phyloP scores from a whole-genome alignment of 2,329 filamentous ascomycete genomes.

The Coniochaeta sp. region DNA sequence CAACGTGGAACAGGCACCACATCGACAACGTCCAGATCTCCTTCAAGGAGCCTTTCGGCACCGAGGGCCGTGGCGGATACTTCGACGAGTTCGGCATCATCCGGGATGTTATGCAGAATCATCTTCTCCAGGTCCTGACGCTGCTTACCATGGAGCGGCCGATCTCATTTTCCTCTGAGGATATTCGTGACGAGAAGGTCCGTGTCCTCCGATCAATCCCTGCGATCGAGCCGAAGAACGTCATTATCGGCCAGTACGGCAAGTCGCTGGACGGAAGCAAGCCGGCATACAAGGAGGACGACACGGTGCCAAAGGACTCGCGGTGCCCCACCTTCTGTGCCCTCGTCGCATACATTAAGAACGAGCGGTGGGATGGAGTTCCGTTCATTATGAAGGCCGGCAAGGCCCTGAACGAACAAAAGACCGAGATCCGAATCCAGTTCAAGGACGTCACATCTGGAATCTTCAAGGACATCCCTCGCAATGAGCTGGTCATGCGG shows the following conservation, averaged over 20 bases:
- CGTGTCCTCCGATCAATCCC: constrained; percentile 90
- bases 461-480: constrained; percentile 99
- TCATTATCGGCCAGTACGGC: constrained; percentile 98
- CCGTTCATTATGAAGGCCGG: constrained; percentile 99
- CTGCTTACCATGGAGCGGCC: constrained; percentile 96
- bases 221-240: constrained; percentile 96
- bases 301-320: constrained; percentile 94
- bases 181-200: constrained; percentile 98
- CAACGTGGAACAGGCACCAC: constrained; percentile 98
- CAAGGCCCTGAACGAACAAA: constrained; percentile 98
- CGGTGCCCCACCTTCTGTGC: constrained; percentile 98
- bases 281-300: constrained; percentile 96
- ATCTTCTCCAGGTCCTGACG: constrained; percentile 91
- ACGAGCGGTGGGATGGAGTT: constrained; percentile 98
- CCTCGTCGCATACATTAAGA: constrained; percentile 97
- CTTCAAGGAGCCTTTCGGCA: constrained; percentile 99
- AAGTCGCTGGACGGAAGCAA: constrained; percentile 94
- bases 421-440: constrained; percentile 98
- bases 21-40: constrained; percentile 99
- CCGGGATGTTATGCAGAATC: constrained; percentile 99
- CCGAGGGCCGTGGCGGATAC: constrained; percentile 94
- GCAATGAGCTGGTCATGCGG: constrained; percentile 98
- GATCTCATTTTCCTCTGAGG: constrained; percentile 95
- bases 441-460: constrained; percentile 99
- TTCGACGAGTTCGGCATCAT: constrained; percentile 99